A percentile compares a stretch with the other conserved stretches of the same genome.
These are phyloP conservation scores for Tuber calosporum DNA, from an alignment of 495 filamentous ascomycete genomes.

Conservation along the genomic window DNA sequence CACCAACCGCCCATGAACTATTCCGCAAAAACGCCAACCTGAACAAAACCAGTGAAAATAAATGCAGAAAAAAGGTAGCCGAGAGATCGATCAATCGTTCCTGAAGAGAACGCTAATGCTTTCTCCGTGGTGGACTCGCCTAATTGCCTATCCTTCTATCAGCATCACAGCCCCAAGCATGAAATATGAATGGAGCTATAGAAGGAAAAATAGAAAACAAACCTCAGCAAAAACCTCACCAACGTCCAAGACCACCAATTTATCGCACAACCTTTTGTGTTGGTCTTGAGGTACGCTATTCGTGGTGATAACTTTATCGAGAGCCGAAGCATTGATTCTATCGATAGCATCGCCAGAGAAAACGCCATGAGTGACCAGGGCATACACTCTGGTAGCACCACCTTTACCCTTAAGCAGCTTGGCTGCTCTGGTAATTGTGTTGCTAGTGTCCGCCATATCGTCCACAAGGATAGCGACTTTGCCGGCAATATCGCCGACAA, in stretches of 20 bases:
- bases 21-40: background rate
- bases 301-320: conserved; percentile 89
- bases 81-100: conserved; percentile 56
- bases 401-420: conserved; percentile 84
- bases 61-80: background rate
- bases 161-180: background rate
- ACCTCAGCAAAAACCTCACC: conserved; percentile 90
- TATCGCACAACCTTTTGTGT: conserved; percentile 64
- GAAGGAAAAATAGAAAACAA: conserved; percentile 28
- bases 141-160: conserved; percentile 60
- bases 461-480: conserved; percentile 85
- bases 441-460: conserved; percentile 89
- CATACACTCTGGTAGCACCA: conserved; percentile 79
- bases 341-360: conserved; percentile 90
- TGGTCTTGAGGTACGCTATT: conserved; percentile 89
- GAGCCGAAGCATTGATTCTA: conserved; percentile 77
- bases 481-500: conserved; percentile 78
- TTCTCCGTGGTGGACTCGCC: conserved; percentile 93
- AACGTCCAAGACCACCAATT: conserved; percentile 88
- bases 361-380: conserved; percentile 87
- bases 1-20: conserved; percentile 3
- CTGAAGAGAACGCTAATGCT: conserved; percentile 96
- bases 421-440: conserved; percentile 94
- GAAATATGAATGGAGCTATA: conserved; percentile 1
- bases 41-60: background rate